Conservation (phyloP, 2,329 filamentous ascomycete genomes). For the Helminthosporium solani region DNA sequence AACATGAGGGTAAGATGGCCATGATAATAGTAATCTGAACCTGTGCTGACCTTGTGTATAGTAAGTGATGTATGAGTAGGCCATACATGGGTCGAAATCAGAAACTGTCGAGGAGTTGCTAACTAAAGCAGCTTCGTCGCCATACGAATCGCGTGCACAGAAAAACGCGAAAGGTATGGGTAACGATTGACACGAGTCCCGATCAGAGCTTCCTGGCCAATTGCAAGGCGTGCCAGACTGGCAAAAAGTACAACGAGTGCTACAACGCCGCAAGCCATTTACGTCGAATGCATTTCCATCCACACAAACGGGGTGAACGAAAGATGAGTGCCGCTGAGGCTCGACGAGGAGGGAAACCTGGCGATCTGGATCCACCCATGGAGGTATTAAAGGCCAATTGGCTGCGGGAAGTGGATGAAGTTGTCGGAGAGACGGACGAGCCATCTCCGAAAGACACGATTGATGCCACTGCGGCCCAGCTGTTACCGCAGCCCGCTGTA, state of each 20-base stretch:
- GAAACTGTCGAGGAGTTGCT: not conserved
- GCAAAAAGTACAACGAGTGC: constrained; percentile 84
- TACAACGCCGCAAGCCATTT: constrained; percentile 94
- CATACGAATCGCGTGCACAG: constrained; percentile 66
- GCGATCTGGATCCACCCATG: constrained; percentile 58
- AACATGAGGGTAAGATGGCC: constrained; percentile 62
- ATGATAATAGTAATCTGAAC: not conserved
- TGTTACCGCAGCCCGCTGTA: constrained; percentile 15
- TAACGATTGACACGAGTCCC: constrained; percentile 62
- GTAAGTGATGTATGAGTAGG: not conserved
- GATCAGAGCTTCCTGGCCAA: constrained; percentile 68
- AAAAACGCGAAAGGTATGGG: constrained; percentile 61
- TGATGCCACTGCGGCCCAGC: constrained; percentile 21
- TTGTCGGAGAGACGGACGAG: constrained; percentile 29
- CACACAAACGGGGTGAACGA: constrained; percentile 56
- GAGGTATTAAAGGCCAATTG: constrained; percentile 59
- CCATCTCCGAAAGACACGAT: constrained; percentile 10
- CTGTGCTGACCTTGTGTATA: not conserved
- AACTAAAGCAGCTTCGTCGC: constrained; percentile 29
- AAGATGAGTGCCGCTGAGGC: constrained; percentile 59
- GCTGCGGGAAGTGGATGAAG: constrained; percentile 59
- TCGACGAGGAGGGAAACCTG: constrained; percentile 60
- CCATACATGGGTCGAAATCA: not conserved
- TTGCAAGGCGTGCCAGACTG: constrained; percentile 77
- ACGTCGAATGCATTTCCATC: constrained; percentile 83